A percentile compares a stretch with the other conserved stretches of the same genome.
Evolutionary conservation across 208 protist species (phyloP).

Genomic region (Wallacemonas rigidus): DNA sequence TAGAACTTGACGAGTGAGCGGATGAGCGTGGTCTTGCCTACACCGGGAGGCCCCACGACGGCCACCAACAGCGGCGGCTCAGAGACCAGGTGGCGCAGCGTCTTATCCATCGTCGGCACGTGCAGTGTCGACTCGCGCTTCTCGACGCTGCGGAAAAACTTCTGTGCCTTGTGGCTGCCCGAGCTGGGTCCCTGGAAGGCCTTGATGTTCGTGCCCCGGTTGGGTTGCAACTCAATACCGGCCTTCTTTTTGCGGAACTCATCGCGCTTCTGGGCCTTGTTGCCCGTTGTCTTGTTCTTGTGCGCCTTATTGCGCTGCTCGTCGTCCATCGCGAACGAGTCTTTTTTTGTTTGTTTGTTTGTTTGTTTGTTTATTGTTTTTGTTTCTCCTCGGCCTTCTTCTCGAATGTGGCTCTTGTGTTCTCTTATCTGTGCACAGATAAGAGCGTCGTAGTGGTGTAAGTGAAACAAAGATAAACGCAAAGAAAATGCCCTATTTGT

Average conservation of each 20-base stretch:
- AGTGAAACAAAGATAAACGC: too few relatives aligned
- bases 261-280: slow-evolving; percentile 89
- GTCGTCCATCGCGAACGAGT: slow-evolving; percentile 44
- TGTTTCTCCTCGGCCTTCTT: background rate
- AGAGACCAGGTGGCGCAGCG: slow-evolving; percentile 72
- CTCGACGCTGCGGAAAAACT: slow-evolving; percentile 83
- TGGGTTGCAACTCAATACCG: slow-evolving; percentile 90
- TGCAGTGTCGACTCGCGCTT: slow-evolving; percentile 85
- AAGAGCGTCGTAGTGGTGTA: too few relatives aligned
- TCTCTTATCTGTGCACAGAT: too few relatives aligned
- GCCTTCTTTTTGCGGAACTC: slow-evolving; percentile 85
- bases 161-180: slow-evolving; percentile 79
- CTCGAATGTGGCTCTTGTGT: too few relatives aligned
- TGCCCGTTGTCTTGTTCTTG: slow-evolving; percentile 85
- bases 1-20: slow-evolving; percentile 98
- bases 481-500: too few relatives aligned
- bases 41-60: slow-evolving; percentile 96
- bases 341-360: background rate
- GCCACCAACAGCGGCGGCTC: slow-evolving; percentile 96
- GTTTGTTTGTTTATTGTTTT: background rate
- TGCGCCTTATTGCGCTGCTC: slow-evolving; percentile 89
- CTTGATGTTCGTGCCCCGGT: slow-evolving; percentile 90
- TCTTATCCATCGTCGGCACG: slow-evolving; percentile 87
- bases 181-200: slow-evolving; percentile 86
- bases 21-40: slow-evolving; percentile 98